These are phyloP conservation scores for Skeletonema tropicum DNA, from an alignment of 108 stramenopile species.

Conservation along the genomic window DNA sequence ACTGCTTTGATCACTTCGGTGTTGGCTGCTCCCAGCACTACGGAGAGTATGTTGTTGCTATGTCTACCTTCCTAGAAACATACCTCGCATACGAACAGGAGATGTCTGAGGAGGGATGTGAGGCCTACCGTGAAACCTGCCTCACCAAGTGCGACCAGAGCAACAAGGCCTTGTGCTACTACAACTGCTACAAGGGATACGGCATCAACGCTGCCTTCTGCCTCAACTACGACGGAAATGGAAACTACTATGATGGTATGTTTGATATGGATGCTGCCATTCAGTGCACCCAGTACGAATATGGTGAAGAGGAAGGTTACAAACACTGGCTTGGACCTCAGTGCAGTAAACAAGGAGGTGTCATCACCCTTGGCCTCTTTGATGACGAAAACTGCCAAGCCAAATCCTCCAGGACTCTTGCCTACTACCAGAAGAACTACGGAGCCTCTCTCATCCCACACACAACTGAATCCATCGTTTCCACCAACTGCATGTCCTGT, in stretches of 20 bases:
- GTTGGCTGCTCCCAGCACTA: constrained; percentile 68
- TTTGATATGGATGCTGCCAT: constrained; percentile 20
- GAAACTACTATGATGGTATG: constrained; percentile 22
- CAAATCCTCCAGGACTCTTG: constrained; percentile 54
- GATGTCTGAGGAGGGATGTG: constrained; percentile 47
- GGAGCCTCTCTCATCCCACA: constrained; percentile 63
- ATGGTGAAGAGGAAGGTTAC: constrained; percentile 40
- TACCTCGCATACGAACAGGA: constrained; percentile 55
- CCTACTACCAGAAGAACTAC: constrained; percentile 33
- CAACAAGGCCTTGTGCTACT: constrained; percentile 45
- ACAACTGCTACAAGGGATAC: constrained; percentile 48
- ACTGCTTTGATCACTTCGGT: constrained; percentile 51
- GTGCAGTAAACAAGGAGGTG: constrained; percentile 85
- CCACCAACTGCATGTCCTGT: constrained; percentile 57
- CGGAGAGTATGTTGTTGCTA: constrained; percentile 87
- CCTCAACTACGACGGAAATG: constrained; percentile 18
- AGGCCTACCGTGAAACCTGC: constrained; percentile 48
- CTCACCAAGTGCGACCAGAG: constrained; percentile 49
- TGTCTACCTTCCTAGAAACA: constrained; percentile 72
- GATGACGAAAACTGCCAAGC: constrained; percentile 79
- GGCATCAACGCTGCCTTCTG: constrained; percentile 41
- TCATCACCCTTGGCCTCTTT: constrained; percentile 81
- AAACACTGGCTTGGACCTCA: constrained; percentile 85
- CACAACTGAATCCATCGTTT: constrained; percentile 61
- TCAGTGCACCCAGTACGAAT: constrained; percentile 32